Base-by-base conservation (phyloP, 306 rosid species). In the Cucurbita pepo region DNA sequence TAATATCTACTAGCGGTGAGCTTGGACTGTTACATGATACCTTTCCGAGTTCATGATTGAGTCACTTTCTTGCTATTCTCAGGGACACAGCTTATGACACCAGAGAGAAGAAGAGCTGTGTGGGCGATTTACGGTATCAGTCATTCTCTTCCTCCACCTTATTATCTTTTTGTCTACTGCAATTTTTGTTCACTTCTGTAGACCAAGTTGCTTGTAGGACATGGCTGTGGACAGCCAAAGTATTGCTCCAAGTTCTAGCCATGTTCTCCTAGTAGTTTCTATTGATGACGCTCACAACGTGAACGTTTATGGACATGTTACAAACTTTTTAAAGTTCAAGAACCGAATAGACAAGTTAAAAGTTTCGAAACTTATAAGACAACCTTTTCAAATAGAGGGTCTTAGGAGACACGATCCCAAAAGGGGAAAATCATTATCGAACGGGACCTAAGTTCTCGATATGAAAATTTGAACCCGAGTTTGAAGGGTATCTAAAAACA, bases 1-100 rank as follows among this genome's bases (percentile, higher is more conserved):
- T 2, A 25, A 25, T 25, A 25, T 25, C 25, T 25, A 2, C 25
- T 25, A 25, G 25, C 25, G 2, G 25, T 25, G 25, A 1, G 25
- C 25, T 25, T 25, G 25, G 25, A 25, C 34, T 2, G 34, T 30
- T 30, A 2, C 34, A 30, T 61, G 25, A 61, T 61, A 43, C 25
- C 21, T 61, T 61, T 61, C 47, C 3, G 22, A 60, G n/a, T 60
- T 60, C 22, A n/a, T n/a, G n/a, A n/a, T n/a, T n/a, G n/a, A n/a
- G n/a, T 18, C 56, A 21, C 77, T 57, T 15, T 52, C 65, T 22
- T 43, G 40, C 34, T 36, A 48, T 65, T 76, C n/a, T 65, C 77
- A 93, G 98, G 98, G 44, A 93, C 98, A 75, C 90, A 86, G 62
- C 85, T 93, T 79, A 93, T 93, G 98, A 93, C 98, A 37, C 86